phyloP scores from a whole-genome alignment of 148 eudicot genomes.

The Dianthus caryophyllus region DNA sequence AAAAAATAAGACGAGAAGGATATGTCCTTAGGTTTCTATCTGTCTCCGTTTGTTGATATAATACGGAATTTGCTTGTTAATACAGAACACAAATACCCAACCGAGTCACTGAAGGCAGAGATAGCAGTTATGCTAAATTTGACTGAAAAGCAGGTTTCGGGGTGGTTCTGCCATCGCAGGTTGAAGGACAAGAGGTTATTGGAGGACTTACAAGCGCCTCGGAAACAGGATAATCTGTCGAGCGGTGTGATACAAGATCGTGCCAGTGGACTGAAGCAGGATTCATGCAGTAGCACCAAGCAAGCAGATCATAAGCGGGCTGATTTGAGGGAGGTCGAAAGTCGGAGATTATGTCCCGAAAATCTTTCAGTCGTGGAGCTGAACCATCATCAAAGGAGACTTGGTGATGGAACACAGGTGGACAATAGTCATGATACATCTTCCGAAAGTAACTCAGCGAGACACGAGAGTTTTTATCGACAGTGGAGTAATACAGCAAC shows the following conservation, averaged over 20 bases:
- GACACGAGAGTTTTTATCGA: slow-evolving; percentile 33
- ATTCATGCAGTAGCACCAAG: slow-evolving; percentile 96
- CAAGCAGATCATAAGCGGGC: slow-evolving; percentile 57
- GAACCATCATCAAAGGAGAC: slow-evolving; percentile 44
- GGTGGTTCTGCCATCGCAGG: slow-evolving; percentile 98
- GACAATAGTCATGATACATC: slow-evolving; percentile 81
- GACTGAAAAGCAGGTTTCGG: slow-evolving; percentile 89
- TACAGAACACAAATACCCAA: slow-evolving; percentile 86
- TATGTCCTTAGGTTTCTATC: not conserved
- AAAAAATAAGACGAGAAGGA: too few species aligned
- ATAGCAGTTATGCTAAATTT: slow-evolving; percentile 63
- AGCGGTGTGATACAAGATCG: slow-evolving; percentile 77
- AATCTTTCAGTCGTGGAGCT: slow-evolving; percentile 40
- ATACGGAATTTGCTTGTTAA: not conserved
- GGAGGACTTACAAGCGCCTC: slow-evolving; percentile 50
- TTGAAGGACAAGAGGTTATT: slow-evolving; percentile 72
- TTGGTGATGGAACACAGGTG: slow-evolving; percentile 34
- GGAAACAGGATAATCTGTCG: slow-evolving; percentile 74
- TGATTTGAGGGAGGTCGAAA: slow-evolving; percentile 76
- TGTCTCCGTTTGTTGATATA: not conserved
- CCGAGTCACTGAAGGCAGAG: slow-evolving; percentile 60
- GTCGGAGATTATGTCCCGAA: slow-evolving; percentile 49
- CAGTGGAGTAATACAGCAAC: slow-evolving; percentile 33
- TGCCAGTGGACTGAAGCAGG: slow-evolving; percentile 81
- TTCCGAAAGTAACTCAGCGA: slow-evolving; percentile 69